Base-by-base conservation (phyloP, 805 yeast genomes). In the Nakazawaea peltata region DNA sequence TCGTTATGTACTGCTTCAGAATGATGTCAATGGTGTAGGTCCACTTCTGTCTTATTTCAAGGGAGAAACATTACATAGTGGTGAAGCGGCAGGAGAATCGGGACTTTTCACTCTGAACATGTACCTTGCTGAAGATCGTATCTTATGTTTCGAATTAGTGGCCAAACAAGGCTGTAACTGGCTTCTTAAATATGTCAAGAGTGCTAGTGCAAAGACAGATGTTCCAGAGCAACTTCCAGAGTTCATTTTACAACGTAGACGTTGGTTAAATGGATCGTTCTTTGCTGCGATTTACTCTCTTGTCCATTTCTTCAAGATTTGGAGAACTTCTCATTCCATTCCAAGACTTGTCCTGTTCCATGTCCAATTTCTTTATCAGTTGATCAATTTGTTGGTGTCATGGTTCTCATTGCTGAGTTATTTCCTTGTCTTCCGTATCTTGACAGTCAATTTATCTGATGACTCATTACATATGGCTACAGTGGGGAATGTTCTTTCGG, bases 61-160 rank as follows among this genome's bases (percentile, higher is more conserved):
- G 56, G 97, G 97, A 45, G 97, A 90, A 56, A 81, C 78, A 39
- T 65, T 88, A 44, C 81, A 75, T 41, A 80, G 78, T 39, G 64
- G 65, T 21, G 73, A 76, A 28, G 23, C 23, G 10, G 94, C 95
- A 29, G n/a, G n/a, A n/a, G n/a, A n/a, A n/a, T 73, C 77, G 23
- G 94, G 95, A 29, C 77, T 90, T 34, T 92, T 90, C 65, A 84
- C 90, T 26, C 81, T 95, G 3, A 90, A 90, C 56, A 90, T 92
- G 97, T 92, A 88, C 57, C 69, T 90, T 37, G 98, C 98, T 5
- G 97, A 90, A 60, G 98, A 92, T 59, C 74, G 97, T 58, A 86
- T 90, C 37, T 64, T 90, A 46, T 92, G 97, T 69, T 90, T 85
- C 63, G 97, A 90, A 59, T 67, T 90, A 34, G 94, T 90, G n/a